Evolutionary conservation across 1,284 basidiomycete species (phyloP).

Genomic region (Takashimella tepidaria): DNA sequence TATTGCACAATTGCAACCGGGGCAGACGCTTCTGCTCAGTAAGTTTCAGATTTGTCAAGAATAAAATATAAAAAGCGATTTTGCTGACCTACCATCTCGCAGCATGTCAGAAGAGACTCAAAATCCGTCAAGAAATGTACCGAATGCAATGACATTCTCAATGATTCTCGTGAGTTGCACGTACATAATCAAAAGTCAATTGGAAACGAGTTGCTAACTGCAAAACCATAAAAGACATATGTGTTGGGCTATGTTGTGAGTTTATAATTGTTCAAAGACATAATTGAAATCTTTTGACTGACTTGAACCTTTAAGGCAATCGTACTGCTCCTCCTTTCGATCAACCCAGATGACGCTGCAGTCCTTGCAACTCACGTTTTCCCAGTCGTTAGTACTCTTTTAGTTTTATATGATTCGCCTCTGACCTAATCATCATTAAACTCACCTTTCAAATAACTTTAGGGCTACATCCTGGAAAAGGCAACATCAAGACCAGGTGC

Average conservation of each 20-base stretch:
- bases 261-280: no score
- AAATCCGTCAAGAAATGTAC: slow-evolving; percentile 45
- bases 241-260: slow-evolving; percentile 41
- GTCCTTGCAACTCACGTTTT: slow-evolving; percentile 29
- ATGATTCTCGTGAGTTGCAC: slow-evolving; percentile 26
- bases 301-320: no score
- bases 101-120: slow-evolving; percentile 47
- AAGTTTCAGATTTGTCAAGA: slow-evolving; percentile 7
- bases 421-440: no score
- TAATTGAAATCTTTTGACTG: no score
- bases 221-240: slow-evolving; percentile 34
- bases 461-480: slow-evolving; percentile 40
- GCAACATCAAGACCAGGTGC: slow-evolving; percentile 32
- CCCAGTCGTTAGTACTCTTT: slow-evolving; percentile 33
- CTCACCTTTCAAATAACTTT: no score
- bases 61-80: background rate
- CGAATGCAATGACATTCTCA: slow-evolving; percentile 41
- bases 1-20: slow-evolving; percentile 43
- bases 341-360: slow-evolving; percentile 29
- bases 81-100: background rate
- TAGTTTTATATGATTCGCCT: no score
- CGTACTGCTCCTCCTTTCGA: slow-evolving; percentile 37
- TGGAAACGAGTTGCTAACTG: background rate
- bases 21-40: slow-evolving; percentile 40
- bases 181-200: background rate